Base-by-base conservation (phyloP, 2,329 filamentous ascomycete species). In the Lecanoromycetidae sp. region DNA sequence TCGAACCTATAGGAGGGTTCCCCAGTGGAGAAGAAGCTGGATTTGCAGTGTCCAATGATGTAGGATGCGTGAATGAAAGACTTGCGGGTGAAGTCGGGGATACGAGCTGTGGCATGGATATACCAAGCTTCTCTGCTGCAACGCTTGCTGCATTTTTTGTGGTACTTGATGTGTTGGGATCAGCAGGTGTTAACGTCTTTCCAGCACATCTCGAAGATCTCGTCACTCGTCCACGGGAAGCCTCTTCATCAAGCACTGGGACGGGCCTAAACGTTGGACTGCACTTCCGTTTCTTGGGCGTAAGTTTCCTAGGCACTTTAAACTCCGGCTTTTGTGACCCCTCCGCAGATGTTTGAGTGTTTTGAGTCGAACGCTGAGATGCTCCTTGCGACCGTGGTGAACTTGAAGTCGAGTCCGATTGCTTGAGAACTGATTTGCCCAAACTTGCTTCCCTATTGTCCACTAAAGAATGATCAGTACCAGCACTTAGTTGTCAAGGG, bases 301-400 rank as follows among this genome's bases (percentile, higher is more conserved):
- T 10, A 13, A 32, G 19, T 32, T 43, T 46, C 35, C n/a, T 46
- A 3, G 44, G 44, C 20, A 35, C 34, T 29, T 46, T 46, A 35
- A 46, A 46, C 12, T 5, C 15, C 19, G 32, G 19, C 19, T 26
- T 44, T 3, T 19, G 17, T 8, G 44, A 29, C 8, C 15, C 36
- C 27, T 46, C 34, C n/a, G 46, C 36, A 7, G 25, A n/a, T 25
- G 35, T 29, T 38, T 26, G 46, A 20, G 13, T 36, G 33, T 26
- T 22, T 27, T 42, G 25, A 17, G 19, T 9, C 7, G 46, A 48
- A 23, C 39, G 46, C 22, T 43, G 46, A 23, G 34, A 46, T 22
- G 35, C 27, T 27, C 44, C 38, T 7, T 23, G 46, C 10, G 19
- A 12, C 19, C 17, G 32, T 17, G 17, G 46, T 22, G 38, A 13